phyloP scores from a whole-genome alignment of 306 rosid genomes.

The Fragaria ananassa region DNA sequence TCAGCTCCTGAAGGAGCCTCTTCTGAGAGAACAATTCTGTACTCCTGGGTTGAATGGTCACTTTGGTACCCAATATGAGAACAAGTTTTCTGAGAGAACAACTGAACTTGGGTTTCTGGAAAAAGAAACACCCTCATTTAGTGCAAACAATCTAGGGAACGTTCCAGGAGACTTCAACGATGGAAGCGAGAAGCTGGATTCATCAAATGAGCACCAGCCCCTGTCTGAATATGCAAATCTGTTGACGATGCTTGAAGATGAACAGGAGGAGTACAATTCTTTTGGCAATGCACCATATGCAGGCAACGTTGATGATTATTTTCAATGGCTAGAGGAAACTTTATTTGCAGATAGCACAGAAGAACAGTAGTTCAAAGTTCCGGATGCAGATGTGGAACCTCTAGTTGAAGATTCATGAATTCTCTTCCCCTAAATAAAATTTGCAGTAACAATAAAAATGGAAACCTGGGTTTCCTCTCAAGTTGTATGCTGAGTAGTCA shows the following conservation, averaged over 20 bases:
- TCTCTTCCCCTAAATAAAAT: background rate
- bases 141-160: background rate
- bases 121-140: background rate
- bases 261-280: constrained; percentile 14
- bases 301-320: constrained; percentile 9
- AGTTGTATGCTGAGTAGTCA: background rate
- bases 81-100: constrained; percentile 11
- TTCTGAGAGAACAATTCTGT: background rate
- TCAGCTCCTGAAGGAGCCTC: background rate
- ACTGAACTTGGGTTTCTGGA: constrained; percentile 1
- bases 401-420: background rate
- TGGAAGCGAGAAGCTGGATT: constrained; percentile 22
- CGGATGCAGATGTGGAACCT: constrained; percentile 1
- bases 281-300: constrained; percentile 10
- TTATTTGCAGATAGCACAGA: background rate
- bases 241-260: constrained; percentile 31
- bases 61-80: constrained; percentile 14
- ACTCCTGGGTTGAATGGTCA: constrained; percentile 3
- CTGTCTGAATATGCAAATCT: constrained; percentile 15
- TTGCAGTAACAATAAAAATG: background rate
- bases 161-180: constrained; percentile 10
- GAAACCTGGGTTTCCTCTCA: background rate
- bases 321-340: constrained; percentile 12
- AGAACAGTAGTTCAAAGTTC: background rate
- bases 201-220: constrained; percentile 21